phyloP scores from a whole-genome alignment of 208 protist species.

The Endotrypanum monterogeii region DNA sequence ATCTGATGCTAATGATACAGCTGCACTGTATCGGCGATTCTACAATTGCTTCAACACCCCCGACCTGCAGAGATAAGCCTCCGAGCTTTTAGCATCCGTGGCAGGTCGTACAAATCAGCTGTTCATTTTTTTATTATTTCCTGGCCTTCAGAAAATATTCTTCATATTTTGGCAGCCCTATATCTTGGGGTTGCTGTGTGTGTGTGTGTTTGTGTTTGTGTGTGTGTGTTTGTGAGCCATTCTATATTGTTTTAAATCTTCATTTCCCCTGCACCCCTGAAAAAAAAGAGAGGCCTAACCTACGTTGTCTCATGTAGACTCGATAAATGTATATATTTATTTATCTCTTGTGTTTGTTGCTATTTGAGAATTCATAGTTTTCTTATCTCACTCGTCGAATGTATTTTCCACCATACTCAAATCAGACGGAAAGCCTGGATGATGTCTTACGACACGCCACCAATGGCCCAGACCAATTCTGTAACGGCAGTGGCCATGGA shows the following conservation, averaged over 20 bases:
- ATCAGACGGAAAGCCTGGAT: conserved; percentile 15
- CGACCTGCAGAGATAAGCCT: background rate
- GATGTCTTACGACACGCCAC: conserved; percentile 16
- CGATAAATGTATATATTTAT: conserved; percentile 5
- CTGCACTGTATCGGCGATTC: too few relatives aligned
- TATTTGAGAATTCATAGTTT: too few relatives aligned
- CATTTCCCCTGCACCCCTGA: background rate
- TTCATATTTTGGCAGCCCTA: background rate
- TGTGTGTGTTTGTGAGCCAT: too few relatives aligned
- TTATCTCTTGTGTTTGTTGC: conserved; percentile 16
- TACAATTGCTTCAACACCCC: too few relatives aligned
- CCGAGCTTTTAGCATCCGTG: background rate
- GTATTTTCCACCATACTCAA: background rate
- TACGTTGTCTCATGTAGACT: background rate
- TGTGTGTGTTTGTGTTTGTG: too few relatives aligned
- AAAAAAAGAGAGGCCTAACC: background rate
- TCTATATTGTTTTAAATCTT: too few relatives aligned
- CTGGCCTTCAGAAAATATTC: background rate
- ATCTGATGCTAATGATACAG: background rate
- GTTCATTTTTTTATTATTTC: background rate
- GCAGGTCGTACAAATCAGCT: background rate
- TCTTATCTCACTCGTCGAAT: conserved; percentile 8
- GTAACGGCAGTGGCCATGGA: background rate
- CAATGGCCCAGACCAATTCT: too few relatives aligned
- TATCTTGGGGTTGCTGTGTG: background rate